Base-by-base conservation (phyloP, 2,329 filamentous ascomycete species). In the Sporothrix phasma region DNA sequence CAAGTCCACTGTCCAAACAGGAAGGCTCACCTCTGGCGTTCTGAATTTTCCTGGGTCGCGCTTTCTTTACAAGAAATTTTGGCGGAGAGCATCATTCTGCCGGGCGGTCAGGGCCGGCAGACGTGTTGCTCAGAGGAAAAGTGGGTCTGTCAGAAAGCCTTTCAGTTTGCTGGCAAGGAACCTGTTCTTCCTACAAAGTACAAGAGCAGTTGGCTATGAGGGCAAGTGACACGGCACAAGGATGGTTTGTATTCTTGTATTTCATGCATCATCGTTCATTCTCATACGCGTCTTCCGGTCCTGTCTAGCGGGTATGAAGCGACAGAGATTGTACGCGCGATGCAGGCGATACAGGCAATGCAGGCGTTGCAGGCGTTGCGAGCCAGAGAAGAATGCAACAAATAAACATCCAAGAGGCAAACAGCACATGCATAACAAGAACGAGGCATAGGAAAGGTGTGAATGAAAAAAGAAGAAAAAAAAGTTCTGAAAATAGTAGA, bases 41-140 rank as follows among this genome's bases (percentile, higher is more conserved):
- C 26, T 62, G 47, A 62, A 62, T 43, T 59, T 64, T 64, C 49
- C 41, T 60, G 31, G 26, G 26, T 24, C 22, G 45, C 19, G 49
- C 46, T 60, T 60, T 37, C 54, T 24, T n/a, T 34, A 62, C 37
- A 61, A 61, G n/a, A 64, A 65, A 63, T 64, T 67, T 68, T 67
- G 66, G 67, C 66, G 67, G 67, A 64, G 54, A 67, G n/a, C 17
- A 13, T 15, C n/a, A 41, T 68, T 67, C 66, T 68, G 67, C 67
- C 67, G 62, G 64, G 67, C 67, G 67, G 67, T 68, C 34, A 61
- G 43, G 13, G 1, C 11, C 1, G 66, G 62, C 54, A 66, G 47
- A 63, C 45, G 51, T 45, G 5, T 11, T 26, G 13, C 3, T n/a
- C 15, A 3, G 4, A 31, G 29, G 7, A 53, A 49, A 59, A 65